Base-by-base conservation (phyloP, 768 basidiomycete species). In the Pisolithus tinctorius region DNA sequence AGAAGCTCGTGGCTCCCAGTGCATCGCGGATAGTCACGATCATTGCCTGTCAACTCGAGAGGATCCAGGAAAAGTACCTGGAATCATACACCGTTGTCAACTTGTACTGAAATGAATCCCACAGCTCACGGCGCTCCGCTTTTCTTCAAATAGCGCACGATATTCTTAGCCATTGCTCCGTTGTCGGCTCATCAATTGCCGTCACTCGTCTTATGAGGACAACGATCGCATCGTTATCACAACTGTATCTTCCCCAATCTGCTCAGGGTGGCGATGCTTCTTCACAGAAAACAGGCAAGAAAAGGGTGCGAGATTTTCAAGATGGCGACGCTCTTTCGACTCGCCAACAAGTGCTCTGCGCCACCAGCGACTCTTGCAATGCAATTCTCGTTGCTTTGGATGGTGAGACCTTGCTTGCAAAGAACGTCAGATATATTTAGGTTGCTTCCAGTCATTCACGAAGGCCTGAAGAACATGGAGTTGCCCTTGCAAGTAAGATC, bases 291-390 rank as follows among this genome's bases (percentile, higher is more conserved):
- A 82, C 80, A 58, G 77, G 79, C 49, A 90, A 82, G 64, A 92
- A 88, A 63, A 74, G 84, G 43, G 74, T 77, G 17, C 77, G 82
- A 20, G 82, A 75, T 11, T 90, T 82, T 56, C 86, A 91, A 65
- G 86, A 81, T 9, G 88, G 88, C 49, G 87, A 86, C 59, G 69
- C 85, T 5, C 82, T 93, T 65, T 80, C 76, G 48, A 59, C 68
- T 7, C 63, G 74, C 2, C 70, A 71, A 42, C 64, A 74, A 42
- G 70, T 77, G 7, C 57, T 82, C 17, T 86, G 78, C 59, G 65
- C 74, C 1, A 76, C 75, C 0, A 47, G 50, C 3, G 73, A 74
- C 27, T 83, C 86, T 14, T 79, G 76, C 20, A 67, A 80, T 26
- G 68, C 73, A 23, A 55, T 87, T 23, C 64, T 88, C 10, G 55